Evolutionary conservation across 805 yeast genomes (phyloP).

Genomic region (Osmozyma mogii): DNA sequence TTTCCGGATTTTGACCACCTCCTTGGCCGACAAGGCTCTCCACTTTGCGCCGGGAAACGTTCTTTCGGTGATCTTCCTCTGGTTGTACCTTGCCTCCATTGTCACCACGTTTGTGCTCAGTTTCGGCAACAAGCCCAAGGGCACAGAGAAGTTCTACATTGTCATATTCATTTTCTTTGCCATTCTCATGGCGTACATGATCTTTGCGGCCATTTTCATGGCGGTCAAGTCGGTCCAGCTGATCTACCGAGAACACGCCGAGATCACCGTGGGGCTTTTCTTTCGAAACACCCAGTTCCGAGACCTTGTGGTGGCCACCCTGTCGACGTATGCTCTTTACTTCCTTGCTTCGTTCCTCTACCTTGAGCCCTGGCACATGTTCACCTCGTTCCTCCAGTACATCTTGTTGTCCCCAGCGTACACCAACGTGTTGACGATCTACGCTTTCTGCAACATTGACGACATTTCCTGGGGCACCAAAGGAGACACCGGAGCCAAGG

Average conservation of each 20-base stretch:
- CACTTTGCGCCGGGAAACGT: conserved; percentile 39
- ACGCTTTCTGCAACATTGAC: conserved; percentile 65
- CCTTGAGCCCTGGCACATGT: conserved; percentile 61
- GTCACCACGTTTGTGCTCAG: conserved; percentile 55
- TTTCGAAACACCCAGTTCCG: conserved; percentile 39
- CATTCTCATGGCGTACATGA: conserved; percentile 50
- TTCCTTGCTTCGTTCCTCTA: conserved; percentile 51
- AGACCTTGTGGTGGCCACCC: conserved; percentile 49
- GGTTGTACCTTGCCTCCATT: conserved; percentile 50
- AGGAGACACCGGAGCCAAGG: conserved; percentile 2
- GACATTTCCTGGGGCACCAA: conserved; percentile 75
- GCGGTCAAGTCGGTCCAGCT: conserved; percentile 43
- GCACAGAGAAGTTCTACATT: conserved; percentile 47
- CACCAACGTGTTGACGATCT: conserved; percentile 51
- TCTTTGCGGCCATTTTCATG: conserved; percentile 50
- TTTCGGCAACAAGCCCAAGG: conserved; percentile 59
- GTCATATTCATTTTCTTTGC: conserved; percentile 50
- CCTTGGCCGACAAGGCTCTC: conserved; percentile 30
- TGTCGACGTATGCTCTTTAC: conserved; percentile 55
- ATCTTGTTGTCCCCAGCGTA: conserved; percentile 46
- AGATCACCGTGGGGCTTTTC: conserved; percentile 38
- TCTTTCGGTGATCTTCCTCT: conserved; percentile 44
- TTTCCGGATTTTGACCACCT: conserved; percentile 53
- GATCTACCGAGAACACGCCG: conserved; percentile 25
- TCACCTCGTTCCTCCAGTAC: conserved; percentile 47